Evolutionary conservation across 345 rosid species (phyloP).

Genomic region (Leavenworthia alabamica): DNA sequence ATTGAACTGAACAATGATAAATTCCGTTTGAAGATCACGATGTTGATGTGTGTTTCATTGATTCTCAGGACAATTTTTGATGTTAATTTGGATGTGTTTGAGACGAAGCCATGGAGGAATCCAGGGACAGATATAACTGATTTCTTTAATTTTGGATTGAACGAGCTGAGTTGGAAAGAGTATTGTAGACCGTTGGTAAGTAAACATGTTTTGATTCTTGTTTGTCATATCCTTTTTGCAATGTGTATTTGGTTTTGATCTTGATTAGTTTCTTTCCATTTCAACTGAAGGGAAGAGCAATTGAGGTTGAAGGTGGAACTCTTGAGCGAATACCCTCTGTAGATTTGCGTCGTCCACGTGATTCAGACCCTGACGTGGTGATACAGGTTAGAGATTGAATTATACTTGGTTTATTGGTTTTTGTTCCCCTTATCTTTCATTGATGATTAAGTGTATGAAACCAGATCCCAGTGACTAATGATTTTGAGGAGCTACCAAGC

Average conservation of each 20-base stretch:
- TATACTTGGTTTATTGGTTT: constrained; percentile 1
- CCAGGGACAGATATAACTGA: constrained; percentile 45
- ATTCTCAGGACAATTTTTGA: constrained; percentile 47
- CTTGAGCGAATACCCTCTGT: constrained; percentile 50
- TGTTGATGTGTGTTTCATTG: neutral
- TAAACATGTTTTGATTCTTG: neutral
- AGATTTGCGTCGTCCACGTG: constrained; percentile 35
- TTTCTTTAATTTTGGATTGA: constrained; percentile 65
- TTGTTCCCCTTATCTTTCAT: neutral
- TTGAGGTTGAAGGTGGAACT: constrained; percentile 47
- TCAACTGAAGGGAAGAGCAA: constrained; percentile 54
- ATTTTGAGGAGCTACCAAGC: too few species aligned
- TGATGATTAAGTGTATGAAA: constrained; percentile 24
- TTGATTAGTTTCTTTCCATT: constrained; percentile 3
- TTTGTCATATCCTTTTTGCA: neutral
- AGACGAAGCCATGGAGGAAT: constrained; percentile 58
- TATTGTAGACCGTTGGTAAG: constrained; percentile 56
- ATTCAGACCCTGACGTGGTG: constrained; percentile 54
- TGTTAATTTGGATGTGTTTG: constrained; percentile 42
- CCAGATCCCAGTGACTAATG: too few species aligned
- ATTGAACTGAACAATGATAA: neutral
- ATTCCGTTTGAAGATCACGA: neutral
- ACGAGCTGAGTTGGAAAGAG: constrained; percentile 59
- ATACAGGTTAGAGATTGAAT: constrained; percentile 44
- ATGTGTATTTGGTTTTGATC: constrained; percentile 15